These are phyloP conservation scores for Venturia asperata DNA, from an alignment of 2,329 filamentous ascomycete genomes.

Conservation along the genomic window DNA sequence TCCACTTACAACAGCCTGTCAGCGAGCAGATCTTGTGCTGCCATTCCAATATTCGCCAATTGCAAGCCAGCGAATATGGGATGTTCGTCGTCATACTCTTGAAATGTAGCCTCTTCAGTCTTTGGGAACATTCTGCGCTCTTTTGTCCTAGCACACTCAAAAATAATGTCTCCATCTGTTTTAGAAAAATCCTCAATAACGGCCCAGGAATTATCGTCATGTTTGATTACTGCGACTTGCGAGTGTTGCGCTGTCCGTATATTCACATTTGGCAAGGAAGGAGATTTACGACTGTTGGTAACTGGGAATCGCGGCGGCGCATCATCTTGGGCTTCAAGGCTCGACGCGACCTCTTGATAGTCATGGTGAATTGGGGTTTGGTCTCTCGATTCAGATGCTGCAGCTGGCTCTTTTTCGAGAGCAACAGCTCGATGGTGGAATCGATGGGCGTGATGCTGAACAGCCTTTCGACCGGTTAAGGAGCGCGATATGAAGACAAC, in stretches of 20 bases:
- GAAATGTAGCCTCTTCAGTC: neutral
- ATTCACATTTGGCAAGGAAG: neutral
- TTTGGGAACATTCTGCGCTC: slow-evolving; percentile 12
- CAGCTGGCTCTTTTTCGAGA: neutral
- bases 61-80: slow-evolving; percentile 11
- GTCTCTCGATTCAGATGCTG: no score
- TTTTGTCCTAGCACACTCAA: slow-evolving; percentile 8
- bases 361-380: neutral
- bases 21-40: slow-evolving; percentile 10
- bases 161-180: slow-evolving; percentile 11
- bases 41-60: slow-evolving; percentile 10
- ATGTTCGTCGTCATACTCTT: neutral
- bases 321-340: no score
- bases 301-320: neutral
- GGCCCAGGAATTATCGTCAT: neutral
- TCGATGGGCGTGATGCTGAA: neutral
- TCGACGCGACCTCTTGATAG: neutral
- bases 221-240: neutral
- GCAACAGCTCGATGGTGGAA: slow-evolving; percentile 12
- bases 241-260: neutral
- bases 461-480: neutral
- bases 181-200: slow-evolving; percentile 7
- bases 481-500: slow-evolving; percentile 1
- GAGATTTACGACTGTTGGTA: neutral
- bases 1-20: neutral